phyloP scores from a whole-genome alignment of 192 early-diverging fungal species.

The Backusella morwellensis region DNA sequence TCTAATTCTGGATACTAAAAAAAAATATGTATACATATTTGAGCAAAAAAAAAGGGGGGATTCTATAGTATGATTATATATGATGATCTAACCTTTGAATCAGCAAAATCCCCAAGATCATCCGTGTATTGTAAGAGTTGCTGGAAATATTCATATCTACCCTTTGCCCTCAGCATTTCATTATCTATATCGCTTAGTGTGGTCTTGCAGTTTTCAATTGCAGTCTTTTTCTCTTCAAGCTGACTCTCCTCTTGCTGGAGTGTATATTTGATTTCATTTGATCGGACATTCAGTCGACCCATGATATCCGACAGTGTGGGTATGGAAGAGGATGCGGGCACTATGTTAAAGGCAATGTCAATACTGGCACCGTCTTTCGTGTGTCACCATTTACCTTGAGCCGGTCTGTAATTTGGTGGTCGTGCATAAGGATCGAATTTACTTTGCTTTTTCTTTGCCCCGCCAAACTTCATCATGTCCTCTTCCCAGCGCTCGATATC shows the following conservation, averaged over 20 bases:
- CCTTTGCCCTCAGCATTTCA: conserved; percentile 37
- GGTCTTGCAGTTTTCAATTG: conserved; percentile 27
- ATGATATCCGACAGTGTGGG: conserved; percentile 41
- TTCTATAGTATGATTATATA: background rate
- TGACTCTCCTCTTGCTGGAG: conserved; percentile 35
- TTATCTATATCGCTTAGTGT: conserved; percentile 34
- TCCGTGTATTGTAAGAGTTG: conserved; percentile 43
- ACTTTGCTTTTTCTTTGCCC: conserved; percentile 16
- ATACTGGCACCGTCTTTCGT: no score
- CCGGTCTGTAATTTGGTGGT: conserved; percentile 15
- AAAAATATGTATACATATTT: background rate
- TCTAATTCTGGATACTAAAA: conserved; percentile 49
- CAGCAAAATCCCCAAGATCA: conserved; percentile 52
- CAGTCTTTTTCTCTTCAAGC: conserved; percentile 35
- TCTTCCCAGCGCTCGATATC: conserved; percentile 56
- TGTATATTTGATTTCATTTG: conserved; percentile 28
- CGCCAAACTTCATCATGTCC: conserved; percentile 54
- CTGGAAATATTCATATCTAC: conserved; percentile 55
- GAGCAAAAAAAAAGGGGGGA: background rate
- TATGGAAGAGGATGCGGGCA: conserved; percentile 39
- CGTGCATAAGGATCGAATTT: conserved; percentile 27
- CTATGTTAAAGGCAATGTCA: conserved; percentile 24
- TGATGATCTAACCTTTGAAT: conserved; percentile 43
- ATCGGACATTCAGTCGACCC: conserved; percentile 24
- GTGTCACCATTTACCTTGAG: conserved; percentile 2